Evolutionary conservation across 2,329 filamentous ascomycete genomes (phyloP).

Genomic region (Trichoderma brevicompactum): DNA sequence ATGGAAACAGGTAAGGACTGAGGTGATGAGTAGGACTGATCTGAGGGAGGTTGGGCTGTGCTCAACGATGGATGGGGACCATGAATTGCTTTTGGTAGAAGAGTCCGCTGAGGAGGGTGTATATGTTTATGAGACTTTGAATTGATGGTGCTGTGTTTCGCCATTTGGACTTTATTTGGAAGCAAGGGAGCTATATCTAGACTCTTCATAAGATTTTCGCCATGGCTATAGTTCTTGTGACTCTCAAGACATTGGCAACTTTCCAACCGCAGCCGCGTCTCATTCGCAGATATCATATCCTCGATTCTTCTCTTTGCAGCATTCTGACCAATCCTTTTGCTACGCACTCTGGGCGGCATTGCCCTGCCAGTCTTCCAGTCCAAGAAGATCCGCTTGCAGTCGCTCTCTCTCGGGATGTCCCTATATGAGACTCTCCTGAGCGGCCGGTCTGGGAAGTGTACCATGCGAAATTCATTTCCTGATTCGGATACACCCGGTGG

Average conservation of each 20-base stretch:
- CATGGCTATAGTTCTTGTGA: not conserved
- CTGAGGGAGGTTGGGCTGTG: not conserved
- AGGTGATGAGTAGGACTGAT: not conserved
- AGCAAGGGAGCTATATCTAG: not conserved
- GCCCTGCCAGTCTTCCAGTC: conserved; percentile 9
- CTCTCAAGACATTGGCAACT: not conserved
- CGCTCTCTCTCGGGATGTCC: conserved; percentile 36
- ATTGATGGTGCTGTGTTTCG: not conserved
- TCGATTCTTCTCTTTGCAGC: not conserved
- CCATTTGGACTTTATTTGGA: not conserved
- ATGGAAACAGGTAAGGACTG: not conserved
- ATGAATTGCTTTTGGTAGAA: not conserved
- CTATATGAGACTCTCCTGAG: conserved; percentile 31
- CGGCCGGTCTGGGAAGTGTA: conserved; percentile 36
- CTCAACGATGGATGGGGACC: not conserved
- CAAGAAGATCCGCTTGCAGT: conserved; percentile 29
- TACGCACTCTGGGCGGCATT: not conserved
- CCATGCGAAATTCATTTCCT: conserved; percentile 30
- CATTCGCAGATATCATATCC: not conserved
- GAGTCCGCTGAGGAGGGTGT: not conserved
- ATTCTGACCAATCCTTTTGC: not conserved
- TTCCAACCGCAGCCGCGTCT: not conserved
- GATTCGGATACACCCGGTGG: conserved; percentile 18
- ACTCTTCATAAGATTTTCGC: too few relatives aligned
- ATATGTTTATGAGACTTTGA: not conserved